Conservation (phyloP, 352 stramenopile genomes). For the Blastocystis sp. region DNA sequence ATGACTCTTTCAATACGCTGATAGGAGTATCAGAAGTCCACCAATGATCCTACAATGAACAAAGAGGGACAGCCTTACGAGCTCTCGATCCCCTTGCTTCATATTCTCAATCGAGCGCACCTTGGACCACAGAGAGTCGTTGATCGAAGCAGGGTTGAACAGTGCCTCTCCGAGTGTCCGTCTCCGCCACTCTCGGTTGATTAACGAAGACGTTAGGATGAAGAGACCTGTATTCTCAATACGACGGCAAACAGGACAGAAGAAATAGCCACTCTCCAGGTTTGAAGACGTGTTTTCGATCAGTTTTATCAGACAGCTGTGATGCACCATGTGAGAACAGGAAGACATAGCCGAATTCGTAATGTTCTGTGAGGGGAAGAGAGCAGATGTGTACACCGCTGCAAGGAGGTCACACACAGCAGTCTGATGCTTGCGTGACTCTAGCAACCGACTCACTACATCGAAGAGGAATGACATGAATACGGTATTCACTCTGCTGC, state of each 20-base stretch:
- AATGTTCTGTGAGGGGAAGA: not conserved
- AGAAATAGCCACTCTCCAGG: not conserved
- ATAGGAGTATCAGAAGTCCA: not conserved
- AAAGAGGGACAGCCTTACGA: not conserved
- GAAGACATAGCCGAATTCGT: not conserved
- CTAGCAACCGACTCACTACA: not conserved
- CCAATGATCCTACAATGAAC: not conserved
- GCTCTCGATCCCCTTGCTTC: not conserved
- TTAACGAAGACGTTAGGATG: not conserved
- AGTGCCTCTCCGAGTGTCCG: not conserved
- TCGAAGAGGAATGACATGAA: not conserved
- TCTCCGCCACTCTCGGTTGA: constrained; percentile 1
- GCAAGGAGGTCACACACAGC: not conserved
- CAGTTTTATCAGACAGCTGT: constrained; percentile 1
- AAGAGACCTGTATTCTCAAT: not conserved
- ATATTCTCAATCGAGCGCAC: not conserved
- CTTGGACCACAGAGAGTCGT: not conserved
- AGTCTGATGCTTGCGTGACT: not conserved
- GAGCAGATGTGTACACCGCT: not conserved
- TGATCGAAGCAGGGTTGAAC: not conserved
- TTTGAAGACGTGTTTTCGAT: not conserved
- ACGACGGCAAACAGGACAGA: constrained; percentile 49
- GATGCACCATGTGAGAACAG: constrained; percentile 24
- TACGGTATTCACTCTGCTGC: not conserved
- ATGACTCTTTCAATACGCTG: not conserved